phyloP scores from a whole-genome alignment of 2,329 filamentous ascomycete genomes.

The Beauveria pseudobassiana region DNA sequence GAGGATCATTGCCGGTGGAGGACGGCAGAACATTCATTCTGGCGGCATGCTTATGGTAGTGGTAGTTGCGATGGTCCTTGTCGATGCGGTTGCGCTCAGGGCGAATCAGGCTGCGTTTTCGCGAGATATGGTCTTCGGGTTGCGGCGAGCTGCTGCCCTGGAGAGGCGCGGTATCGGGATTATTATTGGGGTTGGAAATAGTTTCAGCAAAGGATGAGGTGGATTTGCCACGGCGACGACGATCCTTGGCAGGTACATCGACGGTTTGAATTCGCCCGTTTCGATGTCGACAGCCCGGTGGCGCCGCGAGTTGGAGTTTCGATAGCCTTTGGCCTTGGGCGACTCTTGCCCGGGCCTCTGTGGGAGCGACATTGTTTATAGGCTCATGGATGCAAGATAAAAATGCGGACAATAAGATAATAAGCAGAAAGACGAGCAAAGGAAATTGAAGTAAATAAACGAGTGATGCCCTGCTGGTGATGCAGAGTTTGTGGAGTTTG shows the following conservation, averaged over 20 bases:
- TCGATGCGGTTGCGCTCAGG: conserved; percentile 84
- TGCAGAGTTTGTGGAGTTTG: conserved; percentile 12
- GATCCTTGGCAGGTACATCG: conserved; percentile 29
- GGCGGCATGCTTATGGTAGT: conserved; percentile 90
- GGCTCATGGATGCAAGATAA: conserved; percentile 3
- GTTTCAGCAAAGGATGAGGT: conserved; percentile 53
- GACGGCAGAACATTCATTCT: conserved; percentile 89
- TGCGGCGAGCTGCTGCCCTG: conserved; percentile 1
- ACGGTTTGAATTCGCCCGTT: conserved; percentile 42
- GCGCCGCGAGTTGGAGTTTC: conserved; percentile 7
- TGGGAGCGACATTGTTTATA: conserved; percentile 9
- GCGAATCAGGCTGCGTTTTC: conserved; percentile 82
- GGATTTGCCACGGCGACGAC: conserved; percentile 50
- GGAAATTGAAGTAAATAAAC: conserved; percentile 1
- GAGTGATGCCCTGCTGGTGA: conserved; percentile 7
- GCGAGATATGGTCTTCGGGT: conserved; percentile 35
- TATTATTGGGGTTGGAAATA: conserved; percentile 44
- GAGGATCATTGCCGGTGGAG: conserved; percentile 84
- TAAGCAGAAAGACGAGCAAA: not conserved
- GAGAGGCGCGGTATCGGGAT: conserved; percentile 37
- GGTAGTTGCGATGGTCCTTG: conserved; percentile 84
- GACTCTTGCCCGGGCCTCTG: conserved; percentile 3
- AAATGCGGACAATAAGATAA: not conserved
- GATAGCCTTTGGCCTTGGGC: not conserved
- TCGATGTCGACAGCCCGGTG: conserved; percentile 51